Evolutionary conservation across 106 monocot genomes (phyloP).

Genomic region (Narthecium ossifragum): DNA sequence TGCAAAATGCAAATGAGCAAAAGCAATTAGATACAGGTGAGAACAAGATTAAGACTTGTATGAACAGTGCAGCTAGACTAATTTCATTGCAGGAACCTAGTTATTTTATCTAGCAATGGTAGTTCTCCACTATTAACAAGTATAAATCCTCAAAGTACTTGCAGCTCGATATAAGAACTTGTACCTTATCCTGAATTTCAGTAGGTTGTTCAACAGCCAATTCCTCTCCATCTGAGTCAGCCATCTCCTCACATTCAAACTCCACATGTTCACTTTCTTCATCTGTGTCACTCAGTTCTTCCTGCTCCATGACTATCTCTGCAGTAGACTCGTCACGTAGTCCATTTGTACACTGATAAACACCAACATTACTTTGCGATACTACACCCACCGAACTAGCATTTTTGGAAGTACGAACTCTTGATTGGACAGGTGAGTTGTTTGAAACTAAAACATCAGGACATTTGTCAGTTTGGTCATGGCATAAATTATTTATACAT

Average conservation of each 20-base stretch:
- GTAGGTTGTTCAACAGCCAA: constrained; percentile 7
- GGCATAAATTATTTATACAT: neutral
- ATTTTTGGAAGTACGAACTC: constrained; percentile 2
- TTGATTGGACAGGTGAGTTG: constrained; percentile 4
- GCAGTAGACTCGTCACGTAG: constrained; percentile 35
- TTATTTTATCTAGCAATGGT: neutral
- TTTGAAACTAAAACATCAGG: constrained; percentile 10
- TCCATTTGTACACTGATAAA: constrained; percentile 10
- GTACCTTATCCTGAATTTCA: constrained; percentile 42
- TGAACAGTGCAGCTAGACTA: neutral
- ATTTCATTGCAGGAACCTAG: too few species aligned
- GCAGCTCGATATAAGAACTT: neutral
- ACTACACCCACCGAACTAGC: neutral
- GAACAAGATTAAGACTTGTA: neutral
- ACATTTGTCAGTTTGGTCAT: constrained; percentile 1
- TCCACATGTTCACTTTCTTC: constrained; percentile 74
- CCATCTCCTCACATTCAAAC: constrained; percentile 93
- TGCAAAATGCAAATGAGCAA: too few species aligned
- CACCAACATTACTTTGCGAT: constrained; percentile 6
- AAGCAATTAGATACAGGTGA: too few species aligned
- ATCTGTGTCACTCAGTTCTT: constrained; percentile 96
- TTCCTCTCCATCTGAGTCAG: constrained; percentile 82
- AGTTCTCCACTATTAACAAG: neutral
- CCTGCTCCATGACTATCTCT: constrained; percentile 95
- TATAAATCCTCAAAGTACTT: neutral